Evolutionary conservation across 108 stramenopile genomes (phyloP).

Genomic region (Skeletonema grethae): DNA sequence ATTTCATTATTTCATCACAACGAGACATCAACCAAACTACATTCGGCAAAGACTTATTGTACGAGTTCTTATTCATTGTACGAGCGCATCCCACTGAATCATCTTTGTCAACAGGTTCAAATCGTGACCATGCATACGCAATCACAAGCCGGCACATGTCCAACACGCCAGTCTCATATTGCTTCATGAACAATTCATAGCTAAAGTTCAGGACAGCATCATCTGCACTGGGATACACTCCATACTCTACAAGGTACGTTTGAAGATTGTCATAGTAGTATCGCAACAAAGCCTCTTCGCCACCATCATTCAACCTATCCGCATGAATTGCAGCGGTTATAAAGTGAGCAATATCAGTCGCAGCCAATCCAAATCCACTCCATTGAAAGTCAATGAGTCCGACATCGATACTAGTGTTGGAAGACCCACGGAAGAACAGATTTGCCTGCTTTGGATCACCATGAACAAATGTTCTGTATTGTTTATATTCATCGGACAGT

Average conservation of each 20-base stretch:
- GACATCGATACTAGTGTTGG: constrained; percentile 41
- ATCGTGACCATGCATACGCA: constrained; percentile 70
- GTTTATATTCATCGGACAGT: constrained; percentile 9
- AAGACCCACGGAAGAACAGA: constrained; percentile 50
- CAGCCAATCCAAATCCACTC: constrained; percentile 74
- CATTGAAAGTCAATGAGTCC: constrained; percentile 82
- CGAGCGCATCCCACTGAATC: constrained; percentile 18
- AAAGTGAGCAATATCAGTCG: constrained; percentile 74
- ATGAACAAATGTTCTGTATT: constrained; percentile 67
- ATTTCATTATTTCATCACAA: constrained; percentile 45
- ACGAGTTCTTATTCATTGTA: constrained; percentile 62
- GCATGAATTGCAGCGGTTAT: constrained; percentile 47
- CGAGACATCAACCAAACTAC: constrained; percentile 66
- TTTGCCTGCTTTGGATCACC: constrained; percentile 83
- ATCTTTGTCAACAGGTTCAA: constrained; percentile 45
- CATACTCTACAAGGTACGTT: constrained; percentile 30
- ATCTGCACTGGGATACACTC: constrained; percentile 12
- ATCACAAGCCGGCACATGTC: constrained; percentile 68
- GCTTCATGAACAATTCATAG: constrained; percentile 30
- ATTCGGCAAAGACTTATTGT: constrained; percentile 62
- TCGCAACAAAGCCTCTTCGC: constrained; percentile 19
- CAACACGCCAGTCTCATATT: constrained; percentile 64
- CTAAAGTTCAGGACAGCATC: constrained; percentile 12
- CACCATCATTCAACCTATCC: constrained; percentile 27
- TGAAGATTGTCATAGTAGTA: constrained; percentile 34